A percentile compares a stretch with the other conserved stretches of the same genome.
Conservation (phyloP, 495 filamentous ascomycete species). For the Parathielavia hyrcaniae region DNA sequence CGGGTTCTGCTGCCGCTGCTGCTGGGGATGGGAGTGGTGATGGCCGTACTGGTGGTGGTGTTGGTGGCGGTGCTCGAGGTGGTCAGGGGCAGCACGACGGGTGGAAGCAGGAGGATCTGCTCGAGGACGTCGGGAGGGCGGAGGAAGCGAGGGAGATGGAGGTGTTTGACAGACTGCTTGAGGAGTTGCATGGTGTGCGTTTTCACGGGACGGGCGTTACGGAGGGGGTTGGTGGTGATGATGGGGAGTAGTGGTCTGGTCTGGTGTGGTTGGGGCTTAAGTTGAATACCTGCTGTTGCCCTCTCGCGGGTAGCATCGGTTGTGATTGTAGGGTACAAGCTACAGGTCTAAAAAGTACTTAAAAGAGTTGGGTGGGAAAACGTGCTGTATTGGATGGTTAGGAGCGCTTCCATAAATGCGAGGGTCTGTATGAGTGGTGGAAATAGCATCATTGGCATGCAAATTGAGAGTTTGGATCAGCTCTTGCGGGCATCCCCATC, state of each 20-base stretch:
- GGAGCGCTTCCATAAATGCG: too few species aligned
- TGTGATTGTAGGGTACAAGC: too few species aligned
- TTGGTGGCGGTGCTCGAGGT: too few species aligned
- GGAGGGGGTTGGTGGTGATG: not conserved
- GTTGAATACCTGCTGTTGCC: not conserved
- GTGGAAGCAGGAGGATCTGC: constrained; percentile 30
- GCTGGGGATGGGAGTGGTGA: not conserved
- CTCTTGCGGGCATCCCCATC: not conserved
- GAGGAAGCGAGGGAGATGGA: constrained; percentile 27
- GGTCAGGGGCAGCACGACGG: not conserved
- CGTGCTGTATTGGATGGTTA: too few species aligned
- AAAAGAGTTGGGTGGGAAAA: too few species aligned
- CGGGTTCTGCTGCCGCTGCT: not conserved
- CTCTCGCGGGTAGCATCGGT: too few species aligned
- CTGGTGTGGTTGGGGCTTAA: not conserved
- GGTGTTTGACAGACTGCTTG: constrained; percentile 33
- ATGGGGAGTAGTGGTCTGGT: not conserved
- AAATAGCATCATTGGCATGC: not conserved
- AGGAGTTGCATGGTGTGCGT: constrained; percentile 37
- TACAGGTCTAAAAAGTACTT: too few species aligned
- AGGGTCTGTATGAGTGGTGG: not conserved
- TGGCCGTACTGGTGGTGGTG: not conserved
- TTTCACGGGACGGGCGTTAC: not conserved
- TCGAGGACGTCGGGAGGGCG: constrained; percentile 33
- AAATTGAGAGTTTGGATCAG: not conserved